Evolutionary conservation across 1,284 basidiomycete genomes (phyloP), one percentile per base, ranked within the genome.

Genomic region (Gomphus sp.): DNA sequence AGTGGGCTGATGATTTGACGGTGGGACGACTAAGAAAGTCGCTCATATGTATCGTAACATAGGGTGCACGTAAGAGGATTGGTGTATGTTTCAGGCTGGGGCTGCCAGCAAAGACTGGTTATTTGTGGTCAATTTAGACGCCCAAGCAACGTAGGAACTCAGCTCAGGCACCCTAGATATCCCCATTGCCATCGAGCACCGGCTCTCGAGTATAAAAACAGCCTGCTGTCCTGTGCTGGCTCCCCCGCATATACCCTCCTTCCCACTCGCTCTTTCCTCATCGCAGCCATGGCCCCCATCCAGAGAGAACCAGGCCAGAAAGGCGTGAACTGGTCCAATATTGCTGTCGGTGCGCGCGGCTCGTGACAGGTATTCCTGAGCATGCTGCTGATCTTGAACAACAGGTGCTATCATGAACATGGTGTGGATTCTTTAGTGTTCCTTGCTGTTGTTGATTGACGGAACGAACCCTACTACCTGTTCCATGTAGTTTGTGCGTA

Each of bases 311-410:
- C 91, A 60, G 91, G 90, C 64, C 87, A 95, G 74, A 96, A 96
- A 74, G 93, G 94, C 68, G 84, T 98, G 69, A 95, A 84, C 76
- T 99, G 94, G 94, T 95, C 93, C 68, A 99, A 99, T 79, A 98
- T 98, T 75, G 96, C 95, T 64, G 92, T 99, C 73, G 95, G 95
- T 89, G 72, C 76, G 43, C 11, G 2, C 18, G 63, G 54, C 56
- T 49, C 28, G 51, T 58, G 65, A 31, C 28, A 3, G 1, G 65
- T 66, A 64, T 31, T 53, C 33, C 25, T 50, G 9, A 10, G 43
- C 62, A 60, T 60, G 52, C n/a, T 8, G 58, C 65, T 45, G 62
- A 53, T 34, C 59, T 45, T 48, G 54, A 22, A 58, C n/a, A 37
- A 22, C 66, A 95, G 94, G 93, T 76, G 93, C 79, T 66, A 94